Conservation (phyloP, 169 alveolate species). For the Plasmodium vinckei region DNA sequence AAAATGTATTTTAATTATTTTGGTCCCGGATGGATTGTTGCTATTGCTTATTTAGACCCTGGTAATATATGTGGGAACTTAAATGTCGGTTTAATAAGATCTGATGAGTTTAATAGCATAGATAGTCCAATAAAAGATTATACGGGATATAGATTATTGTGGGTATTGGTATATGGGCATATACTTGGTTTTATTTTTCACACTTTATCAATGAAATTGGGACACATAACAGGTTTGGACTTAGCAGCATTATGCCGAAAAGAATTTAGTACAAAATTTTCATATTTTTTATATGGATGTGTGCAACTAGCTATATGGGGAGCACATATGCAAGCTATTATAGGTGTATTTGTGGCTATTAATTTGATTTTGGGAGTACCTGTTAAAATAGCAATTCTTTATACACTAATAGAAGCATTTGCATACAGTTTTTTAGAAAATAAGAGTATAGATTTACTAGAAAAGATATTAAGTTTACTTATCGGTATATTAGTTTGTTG, state of each 20-base stretch:
- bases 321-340: slow-evolving; percentile 72
- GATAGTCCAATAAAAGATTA: slow-evolving; percentile 34
- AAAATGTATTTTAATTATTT: slow-evolving; percentile 76
- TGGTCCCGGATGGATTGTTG: slow-evolving; percentile 86
- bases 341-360: slow-evolving; percentile 64
- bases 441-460: slow-evolving; percentile 45
- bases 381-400: slow-evolving; percentile 57
- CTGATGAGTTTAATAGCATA: slow-evolving; percentile 1
- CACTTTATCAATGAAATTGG: slow-evolving; percentile 79
- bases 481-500: slow-evolving; percentile 52
- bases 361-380: slow-evolving; percentile 66
- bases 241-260: slow-evolving; percentile 76
- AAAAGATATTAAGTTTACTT: slow-evolving; percentile 63
- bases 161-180: slow-evolving; percentile 80
- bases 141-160: slow-evolving; percentile 79
- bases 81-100: slow-evolving; percentile 79
- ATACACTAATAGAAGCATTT: slow-evolving; percentile 63
- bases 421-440: slow-evolving; percentile 63
- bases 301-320: slow-evolving; percentile 75
- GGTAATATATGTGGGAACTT: slow-evolving; percentile 83
- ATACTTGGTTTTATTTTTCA: slow-evolving; percentile 81
- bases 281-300: slow-evolving; percentile 31
- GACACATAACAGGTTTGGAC: slow-evolving; percentile 80
- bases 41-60: slow-evolving; percentile 84
- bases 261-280: slow-evolving; percentile 59